Evolutionary conservation across 2,329 filamentous ascomycete species (phyloP).

Genomic region (Claviceps sp.): DNA sequence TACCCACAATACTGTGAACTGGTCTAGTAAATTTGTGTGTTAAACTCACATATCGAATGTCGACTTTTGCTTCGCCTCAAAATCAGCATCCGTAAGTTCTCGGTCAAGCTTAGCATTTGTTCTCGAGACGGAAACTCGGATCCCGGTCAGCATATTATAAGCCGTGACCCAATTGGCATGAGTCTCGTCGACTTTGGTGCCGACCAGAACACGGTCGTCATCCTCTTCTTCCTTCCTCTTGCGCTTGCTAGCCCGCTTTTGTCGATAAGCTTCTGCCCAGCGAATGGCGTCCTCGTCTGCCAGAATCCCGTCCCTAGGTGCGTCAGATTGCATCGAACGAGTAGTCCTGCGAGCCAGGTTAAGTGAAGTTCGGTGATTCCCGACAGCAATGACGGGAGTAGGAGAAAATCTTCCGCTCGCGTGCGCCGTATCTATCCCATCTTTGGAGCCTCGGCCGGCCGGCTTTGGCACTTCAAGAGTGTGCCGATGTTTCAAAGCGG

Average conservation of each 20-base stretch:
- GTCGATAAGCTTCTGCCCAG: constrained; percentile 86
- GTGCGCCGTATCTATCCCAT: constrained; percentile 52
- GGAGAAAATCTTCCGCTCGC: constrained; percentile 76
- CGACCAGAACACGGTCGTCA: constrained; percentile 87
- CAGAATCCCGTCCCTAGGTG: constrained; percentile 67
- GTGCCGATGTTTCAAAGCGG: constrained; percentile 65
- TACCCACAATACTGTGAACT: neutral
- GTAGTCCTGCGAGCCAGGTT: constrained; percentile 70
- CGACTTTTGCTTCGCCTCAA: constrained; percentile 89
- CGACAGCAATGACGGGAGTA: constrained; percentile 36
- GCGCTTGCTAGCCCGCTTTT: constrained; percentile 80
- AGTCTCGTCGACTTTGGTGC: constrained; percentile 93
- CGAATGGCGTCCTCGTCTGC: constrained; percentile 83
- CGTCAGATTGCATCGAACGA: constrained; percentile 72
- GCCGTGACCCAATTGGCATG: constrained; percentile 96
- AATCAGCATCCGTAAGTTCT: constrained; percentile 79
- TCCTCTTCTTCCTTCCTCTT: constrained; percentile 75
- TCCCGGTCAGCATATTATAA: constrained; percentile 99
- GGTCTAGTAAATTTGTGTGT: neutral
- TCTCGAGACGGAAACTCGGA: constrained; percentile 89
- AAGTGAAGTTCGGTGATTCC: constrained; percentile 65
- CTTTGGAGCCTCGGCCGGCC: constrained; percentile 56
- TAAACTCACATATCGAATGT: constrained; percentile 85
- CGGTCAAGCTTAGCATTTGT: constrained; percentile 96
- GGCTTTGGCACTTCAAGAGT: constrained; percentile 75